phyloP scores from a whole-genome alignment of 2,329 filamentous ascomycete genomes.

The Fusarium sp. region DNA sequence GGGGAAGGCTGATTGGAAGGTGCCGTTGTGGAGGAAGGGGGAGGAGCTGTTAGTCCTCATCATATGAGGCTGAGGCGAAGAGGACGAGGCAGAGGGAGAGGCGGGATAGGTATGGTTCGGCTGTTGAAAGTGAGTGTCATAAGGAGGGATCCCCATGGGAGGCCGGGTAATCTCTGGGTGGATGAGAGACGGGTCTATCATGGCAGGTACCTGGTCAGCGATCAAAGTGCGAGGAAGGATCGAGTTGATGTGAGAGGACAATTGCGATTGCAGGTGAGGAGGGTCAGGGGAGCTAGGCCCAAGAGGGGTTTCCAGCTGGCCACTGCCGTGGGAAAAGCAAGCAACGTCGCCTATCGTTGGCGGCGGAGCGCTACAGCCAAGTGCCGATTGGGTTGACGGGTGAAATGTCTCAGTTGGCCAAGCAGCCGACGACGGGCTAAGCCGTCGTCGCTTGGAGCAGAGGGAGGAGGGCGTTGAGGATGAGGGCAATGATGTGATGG shows the following conservation, averaged over 20 bases:
- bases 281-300: constrained; percentile 33
- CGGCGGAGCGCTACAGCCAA: constrained; percentile 33
- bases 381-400: constrained; percentile 35
- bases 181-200: constrained; percentile 70
- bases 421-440: constrained; percentile 34
- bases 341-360: constrained; percentile 39
- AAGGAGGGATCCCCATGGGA: constrained; percentile 63
- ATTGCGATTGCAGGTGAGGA: constrained; percentile 30
- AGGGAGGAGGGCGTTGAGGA: constrained; percentile 2
- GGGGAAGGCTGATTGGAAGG: constrained; percentile 66
- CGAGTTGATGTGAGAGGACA: constrained; percentile 20
- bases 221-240: constrained; percentile 34
- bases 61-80: constrained; percentile 64
- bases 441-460: constrained; percentile 32
- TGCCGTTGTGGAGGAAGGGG: constrained; percentile 74
- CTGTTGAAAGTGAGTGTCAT: constrained; percentile 65
- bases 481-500: constrained; percentile 41
- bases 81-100: constrained; percentile 75
- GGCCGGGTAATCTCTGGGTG: constrained; percentile 68
- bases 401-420: constrained; percentile 48
- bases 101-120: constrained; percentile 66
- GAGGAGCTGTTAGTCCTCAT: constrained; percentile 73
- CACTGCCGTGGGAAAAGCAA: constrained; percentile 43
- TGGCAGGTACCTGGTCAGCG: constrained; percentile 55
- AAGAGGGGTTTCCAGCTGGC: constrained; percentile 43